phyloP scores from a whole-genome alignment of 257 asterid genomes.

The Solanum corneliomulleri region DNA sequence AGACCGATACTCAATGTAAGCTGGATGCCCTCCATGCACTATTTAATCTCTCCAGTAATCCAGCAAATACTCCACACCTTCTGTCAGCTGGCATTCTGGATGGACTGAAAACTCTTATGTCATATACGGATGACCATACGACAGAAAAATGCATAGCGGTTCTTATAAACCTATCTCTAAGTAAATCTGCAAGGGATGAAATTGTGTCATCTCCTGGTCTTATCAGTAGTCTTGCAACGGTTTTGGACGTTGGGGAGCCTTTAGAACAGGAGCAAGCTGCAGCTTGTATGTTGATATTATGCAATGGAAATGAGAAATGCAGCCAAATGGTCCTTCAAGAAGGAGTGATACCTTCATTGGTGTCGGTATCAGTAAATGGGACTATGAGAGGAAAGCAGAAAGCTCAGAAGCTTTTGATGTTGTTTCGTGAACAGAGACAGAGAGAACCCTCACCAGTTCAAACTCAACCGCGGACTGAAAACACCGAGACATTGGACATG shows the following conservation, averaged over 20 bases:
- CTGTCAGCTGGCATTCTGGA: conserved; percentile 61
- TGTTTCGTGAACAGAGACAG: conserved; percentile 88
- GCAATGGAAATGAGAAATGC: conserved; percentile 74
- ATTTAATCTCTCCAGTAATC: conserved; percentile 66
- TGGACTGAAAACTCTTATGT: conserved; percentile 46
- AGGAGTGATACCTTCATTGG: conserved; percentile 90
- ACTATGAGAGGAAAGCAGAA: conserved; percentile 90
- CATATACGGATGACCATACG: conserved; percentile 40
- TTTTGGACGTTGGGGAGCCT: conserved; percentile 69
- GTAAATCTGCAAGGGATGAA: conserved; percentile 50
- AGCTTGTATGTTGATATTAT: conserved; percentile 64
- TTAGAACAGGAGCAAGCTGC: conserved; percentile 91
- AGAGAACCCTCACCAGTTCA: conserved; percentile 48
- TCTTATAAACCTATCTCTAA: conserved; percentile 58
- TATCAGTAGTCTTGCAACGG: conserved; percentile 41
- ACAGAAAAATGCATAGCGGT: conserved; percentile 84
- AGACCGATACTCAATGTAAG: conserved; percentile 45
- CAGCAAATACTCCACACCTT: conserved; percentile 63
- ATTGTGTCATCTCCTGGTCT: conserved; percentile 43
- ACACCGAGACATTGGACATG: conserved; percentile 7
- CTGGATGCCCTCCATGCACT: conserved; percentile 89
- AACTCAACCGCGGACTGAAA: conserved; percentile 13
- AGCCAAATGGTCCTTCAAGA: conserved; percentile 90
- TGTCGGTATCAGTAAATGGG: conserved; percentile 82
- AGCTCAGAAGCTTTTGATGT: conserved; percentile 91